Conservation (phyloP, 345 rosid species). For the Lenwebbia sp. region DNA sequence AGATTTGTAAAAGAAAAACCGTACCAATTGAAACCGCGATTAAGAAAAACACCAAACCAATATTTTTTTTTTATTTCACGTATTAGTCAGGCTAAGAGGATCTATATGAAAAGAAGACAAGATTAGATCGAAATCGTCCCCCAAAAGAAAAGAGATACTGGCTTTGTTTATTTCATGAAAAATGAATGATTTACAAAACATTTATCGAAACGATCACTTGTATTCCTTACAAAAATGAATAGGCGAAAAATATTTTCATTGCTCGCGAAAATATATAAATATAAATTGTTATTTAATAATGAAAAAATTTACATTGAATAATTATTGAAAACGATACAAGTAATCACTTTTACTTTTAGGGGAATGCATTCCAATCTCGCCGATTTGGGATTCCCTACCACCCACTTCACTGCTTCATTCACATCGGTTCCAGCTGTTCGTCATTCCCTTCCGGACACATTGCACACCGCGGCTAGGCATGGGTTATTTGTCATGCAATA, state of each 20-base stretch:
- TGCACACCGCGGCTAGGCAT: not conserved
- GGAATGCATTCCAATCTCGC: too few species aligned
- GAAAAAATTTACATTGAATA: not conserved
- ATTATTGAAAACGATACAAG: not conserved
- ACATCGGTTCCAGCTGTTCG: not conserved
- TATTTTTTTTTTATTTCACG: not conserved
- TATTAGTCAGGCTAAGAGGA: not conserved
- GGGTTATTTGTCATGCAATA: not conserved
- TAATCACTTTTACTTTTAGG: not conserved
- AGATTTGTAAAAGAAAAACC: too few species aligned
- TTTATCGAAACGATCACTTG: not conserved
- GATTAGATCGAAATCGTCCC: not conserved
- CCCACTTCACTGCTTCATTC: not conserved
- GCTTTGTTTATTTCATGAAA: not conserved
- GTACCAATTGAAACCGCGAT: too few species aligned
- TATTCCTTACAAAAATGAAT: not conserved
- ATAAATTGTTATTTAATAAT: not conserved
- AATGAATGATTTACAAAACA: not conserved
- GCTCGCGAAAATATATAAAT: not conserved
- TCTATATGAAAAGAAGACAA: not conserved
- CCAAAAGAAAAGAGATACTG: not conserved
- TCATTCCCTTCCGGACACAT: not conserved
- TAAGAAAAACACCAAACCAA: not conserved
- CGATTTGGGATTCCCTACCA: not conserved
- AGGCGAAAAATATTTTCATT: not conserved